Base-by-base conservation (phyloP, 2,329 filamentous ascomycete species). In the Stemphylium beticola region DNA sequence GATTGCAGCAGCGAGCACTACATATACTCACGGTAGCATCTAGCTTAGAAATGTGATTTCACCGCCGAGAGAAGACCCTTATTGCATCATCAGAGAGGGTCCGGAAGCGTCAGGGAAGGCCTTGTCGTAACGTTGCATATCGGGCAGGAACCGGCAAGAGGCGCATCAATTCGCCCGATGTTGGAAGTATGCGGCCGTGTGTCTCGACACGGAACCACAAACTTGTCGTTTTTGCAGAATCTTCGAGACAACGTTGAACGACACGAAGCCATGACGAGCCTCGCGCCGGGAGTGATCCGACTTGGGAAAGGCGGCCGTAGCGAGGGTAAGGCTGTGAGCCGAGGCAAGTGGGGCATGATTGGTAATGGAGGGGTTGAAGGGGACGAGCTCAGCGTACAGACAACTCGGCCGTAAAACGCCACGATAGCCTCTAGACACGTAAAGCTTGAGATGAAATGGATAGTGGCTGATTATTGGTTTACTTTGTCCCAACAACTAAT, bases 321-420 rank as follows among this genome's bases (percentile, higher is more conserved):
- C 32, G 22, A 20, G 36, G 15, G 37, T 52, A 55, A 41, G 49
- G 40, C 52, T 60, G 52, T 60, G 52, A 59, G 53, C 65, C 65
- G 64, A 67, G 65, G 65, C 58, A 68, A 64, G 64, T 64, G 64
- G 65, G 65, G 60, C n/a, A 17, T 32, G 45, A 57, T 59, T 63
- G 53, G 57, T 58, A 56, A 62, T 58, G 57, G 52, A 51, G 40
- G 55, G 56, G 53, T 47, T 36, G 9, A 32, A 22, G 18, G 20
- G 32, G 29, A 41, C 22, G 36, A 26, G 34, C 20, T 29, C 26
- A 29, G 5, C 18, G 29, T 29, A 15, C 22, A 51, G 22, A 31
- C 24, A 20, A 14, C 34, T 26, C 31, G 41, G 39, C 46, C 39
- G 40, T 45, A 40, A 20, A 7, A 31, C 37, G 31, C 18, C 2